Evolutionary conservation across 2,329 filamentous ascomycete genomes (phyloP), one percentile per base, ranked within the genome.

Genomic region (Phialocephala sp.): DNA sequence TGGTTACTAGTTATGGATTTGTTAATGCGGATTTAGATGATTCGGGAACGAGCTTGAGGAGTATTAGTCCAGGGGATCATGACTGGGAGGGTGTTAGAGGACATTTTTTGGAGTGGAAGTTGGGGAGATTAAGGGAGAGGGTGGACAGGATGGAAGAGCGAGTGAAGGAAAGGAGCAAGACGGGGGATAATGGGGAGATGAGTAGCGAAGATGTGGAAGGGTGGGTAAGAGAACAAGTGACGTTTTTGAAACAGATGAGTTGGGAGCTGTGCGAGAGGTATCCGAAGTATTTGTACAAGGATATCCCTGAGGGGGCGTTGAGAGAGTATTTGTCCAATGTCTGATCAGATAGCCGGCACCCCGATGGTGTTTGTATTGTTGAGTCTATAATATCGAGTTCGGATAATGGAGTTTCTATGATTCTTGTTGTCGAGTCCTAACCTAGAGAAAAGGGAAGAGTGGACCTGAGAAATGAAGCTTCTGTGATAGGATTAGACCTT

Each of bases 231-330:
- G 66, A 65, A 35, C 64, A 68, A 35, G 63, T 65, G 22, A 47
- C 64, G 14, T 64, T 66, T 50, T 39, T 68, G 43, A 68, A 66
- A 59, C 66, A 68, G 18, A 68, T 62, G 37, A 64, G 59, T n/a
- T 66, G 66, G 64, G 66, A 68, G 39, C 47, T 66, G 18, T 66
- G 60, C 35, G 66, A 68, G 24, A 36, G 64, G 15, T 59, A 60
- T 41, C 64, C 64, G 1, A 61, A 64, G 47, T 65, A 60, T 41
- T 27, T 68, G 45, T 68, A 66, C 41, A 64, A 66, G 41, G 66
- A 68, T 56, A 60, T 66, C 11, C 66, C 66, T 20, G 66, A 68
- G 27, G 52, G 45, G 12, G 47, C 43, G 15, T 14, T 59, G 39
- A 24, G 32, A 12, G 47, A 62, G 6, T 66, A 62, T 58, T 37